These are phyloP conservation scores for Aspergillus sergii DNA, from an alignment of 2,329 filamentous ascomycete species.

Conservation along the genomic window DNA sequence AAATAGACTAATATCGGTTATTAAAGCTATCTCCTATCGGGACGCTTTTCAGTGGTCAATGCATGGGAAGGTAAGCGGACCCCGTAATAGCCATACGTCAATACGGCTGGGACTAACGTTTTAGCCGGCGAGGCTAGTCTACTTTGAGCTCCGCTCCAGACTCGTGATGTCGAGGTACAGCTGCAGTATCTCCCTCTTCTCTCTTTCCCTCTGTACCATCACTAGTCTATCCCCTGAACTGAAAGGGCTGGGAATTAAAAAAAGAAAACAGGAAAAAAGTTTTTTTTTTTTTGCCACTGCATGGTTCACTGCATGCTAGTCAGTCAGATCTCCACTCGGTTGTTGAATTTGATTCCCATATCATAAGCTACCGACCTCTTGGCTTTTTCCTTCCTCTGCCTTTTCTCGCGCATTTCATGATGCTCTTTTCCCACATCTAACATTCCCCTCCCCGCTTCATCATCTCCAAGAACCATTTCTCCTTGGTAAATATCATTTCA, in stretches of 20 bases:
- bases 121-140: background rate
- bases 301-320: background rate
- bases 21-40: background rate
- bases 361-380: background rate
- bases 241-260: background rate
- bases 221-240: background rate
- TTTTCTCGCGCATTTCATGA: background rate
- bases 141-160: background rate
- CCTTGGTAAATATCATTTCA: background rate
- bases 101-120: background rate
- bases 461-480: background rate
- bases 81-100: background rate
- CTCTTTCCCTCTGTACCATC: too few relatives aligned
- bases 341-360: background rate
- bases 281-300: background rate
- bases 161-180: background rate
- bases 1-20: background rate
- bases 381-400: background rate
- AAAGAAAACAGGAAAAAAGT: background rate
- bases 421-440: slow-evolving; percentile 2
- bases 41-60: background rate
- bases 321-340: background rate
- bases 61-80: background rate
- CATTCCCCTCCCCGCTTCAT: background rate
- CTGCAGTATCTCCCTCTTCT: background rate